Evolutionary conservation across 805 yeast genomes (phyloP).

Genomic region (Henningerozyma blattae): DNA sequence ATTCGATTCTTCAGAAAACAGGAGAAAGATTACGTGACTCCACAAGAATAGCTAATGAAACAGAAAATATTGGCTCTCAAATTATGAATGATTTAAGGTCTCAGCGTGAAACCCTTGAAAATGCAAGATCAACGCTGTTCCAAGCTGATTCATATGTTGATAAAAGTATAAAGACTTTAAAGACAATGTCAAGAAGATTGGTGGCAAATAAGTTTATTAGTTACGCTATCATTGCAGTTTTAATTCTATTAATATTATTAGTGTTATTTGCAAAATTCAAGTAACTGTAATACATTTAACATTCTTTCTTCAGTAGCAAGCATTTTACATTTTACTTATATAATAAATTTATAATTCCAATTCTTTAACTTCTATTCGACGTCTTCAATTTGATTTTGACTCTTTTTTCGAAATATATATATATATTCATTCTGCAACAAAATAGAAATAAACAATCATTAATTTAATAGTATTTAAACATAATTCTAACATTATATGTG

Average conservation of each 20-base stretch:
- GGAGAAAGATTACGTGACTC: slow-evolving; percentile 77
- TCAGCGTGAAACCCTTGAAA: slow-evolving; percentile 84
- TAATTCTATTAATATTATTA: slow-evolving; percentile 67
- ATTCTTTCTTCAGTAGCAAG: no score
- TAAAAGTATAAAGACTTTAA: slow-evolving; percentile 71
- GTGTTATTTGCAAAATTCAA: slow-evolving; percentile 77
- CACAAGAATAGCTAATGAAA: slow-evolving; percentile 82
- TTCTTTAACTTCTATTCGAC: no score
- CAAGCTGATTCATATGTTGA: slow-evolving; percentile 93
- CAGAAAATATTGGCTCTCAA: slow-evolving; percentile 84
- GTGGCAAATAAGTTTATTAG: slow-evolving; percentile 86
- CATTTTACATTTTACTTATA: no score
- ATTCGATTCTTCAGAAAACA: slow-evolving; percentile 70
- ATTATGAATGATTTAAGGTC: slow-evolving; percentile 80
- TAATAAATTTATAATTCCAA: no score
- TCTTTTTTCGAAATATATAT: no score
- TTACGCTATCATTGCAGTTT: slow-evolving; percentile 81
- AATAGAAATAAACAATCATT: no score
- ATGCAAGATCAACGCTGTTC: slow-evolving; percentile 72
- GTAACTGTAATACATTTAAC: slow-evolving; percentile 18
- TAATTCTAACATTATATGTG: no score
- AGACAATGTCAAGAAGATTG: slow-evolving; percentile 84
- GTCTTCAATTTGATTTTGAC: no score
- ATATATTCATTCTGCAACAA: no score
- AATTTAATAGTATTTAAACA: no score